Base-by-base conservation (phyloP, 2,329 filamentous ascomycete species). In the Trichoderma koningiopsis region DNA sequence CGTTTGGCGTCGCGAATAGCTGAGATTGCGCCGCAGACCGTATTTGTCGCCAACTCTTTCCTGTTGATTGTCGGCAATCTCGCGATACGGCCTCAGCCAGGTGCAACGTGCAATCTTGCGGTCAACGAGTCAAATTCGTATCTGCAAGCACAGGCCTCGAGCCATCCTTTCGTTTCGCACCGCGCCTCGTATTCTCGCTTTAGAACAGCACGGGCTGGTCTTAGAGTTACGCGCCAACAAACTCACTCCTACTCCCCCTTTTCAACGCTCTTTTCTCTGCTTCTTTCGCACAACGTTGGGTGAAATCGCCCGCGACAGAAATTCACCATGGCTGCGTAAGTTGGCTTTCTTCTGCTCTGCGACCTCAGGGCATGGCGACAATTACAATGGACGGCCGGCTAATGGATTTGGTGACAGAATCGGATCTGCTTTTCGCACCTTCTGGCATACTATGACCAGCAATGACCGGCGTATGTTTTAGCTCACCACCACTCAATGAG, bases 371-470 rank as follows among this genome's bases (percentile, higher is more conserved):
- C 40, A 27, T 27, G 55, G 49, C 43, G 57, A 57, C 29, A 67
- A 59, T 58, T 64, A 31, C 47, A n/a, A 52, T 61, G 53, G 40
- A 59, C 37, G 19, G 22, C 19, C 61, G 24, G 52, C 68, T 71
- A 71, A 66, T 55, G 31, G 43, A 43, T 27, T 33, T 56, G 29
- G n/a, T 19, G 33, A 61, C 55, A 91, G 91, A 76, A 81, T 95
- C 77, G 86, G 88, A 75, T 87, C 87, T 75, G 89, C 91, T 81
- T 92, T 96, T 82, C 92, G 92, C 82, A 92, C 92, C 72, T 95
- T 99, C 83, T 99, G 96, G 96, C 96, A 98, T 86, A 89, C 92
- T 75, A 96, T 91, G 87, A 91, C 88, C 81, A 91, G 88, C 75
- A 84, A 91, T 83, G 88, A 91, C 79, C 83, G 88, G 81, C 88